Conservation (phyloP, 768 basidiomycete species). For the Mrakia blollopis region DNA sequence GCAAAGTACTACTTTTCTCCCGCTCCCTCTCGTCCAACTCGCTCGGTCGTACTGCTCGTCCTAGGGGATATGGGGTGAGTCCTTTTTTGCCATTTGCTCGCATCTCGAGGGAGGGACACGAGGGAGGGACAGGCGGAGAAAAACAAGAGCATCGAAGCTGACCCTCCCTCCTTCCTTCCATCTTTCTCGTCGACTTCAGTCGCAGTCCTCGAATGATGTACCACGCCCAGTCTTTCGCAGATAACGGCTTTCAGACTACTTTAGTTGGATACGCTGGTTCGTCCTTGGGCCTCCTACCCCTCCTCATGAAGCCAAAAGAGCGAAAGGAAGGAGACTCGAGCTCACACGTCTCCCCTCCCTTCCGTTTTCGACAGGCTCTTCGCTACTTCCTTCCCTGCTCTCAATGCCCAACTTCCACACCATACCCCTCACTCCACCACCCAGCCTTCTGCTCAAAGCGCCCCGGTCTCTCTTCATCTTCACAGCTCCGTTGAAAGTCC, state of each 20-base stretch:
- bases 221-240: constrained; percentile 87
- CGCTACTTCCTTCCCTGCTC: constrained; percentile 54
- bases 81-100: too few relatives aligned
- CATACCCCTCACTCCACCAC: constrained; percentile 63
- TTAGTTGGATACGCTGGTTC: constrained; percentile 81
- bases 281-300: constrained; percentile 32
- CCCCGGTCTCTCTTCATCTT: constrained; percentile 60
- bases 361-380: constrained; percentile 3
- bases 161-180: background rate
- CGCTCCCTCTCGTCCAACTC: constrained; percentile 17
- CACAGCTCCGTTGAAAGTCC: constrained; percentile 70
- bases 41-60: constrained; percentile 82
- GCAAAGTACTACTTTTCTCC: background rate
- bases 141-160: background rate
- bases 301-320: background rate
- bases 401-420: constrained; percentile 61
- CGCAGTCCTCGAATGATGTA: constrained; percentile 98
- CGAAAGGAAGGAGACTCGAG: background rate
- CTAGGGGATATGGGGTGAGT: constrained; percentile 74
- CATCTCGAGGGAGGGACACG: too few relatives aligned
- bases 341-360: constrained; percentile 19
- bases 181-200: constrained; percentile 41
- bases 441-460: constrained; percentile 51
- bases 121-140: too few relatives aligned
- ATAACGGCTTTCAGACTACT: constrained; percentile 67